Evolutionary conservation across 495 filamentous ascomycete genomes (phyloP), one percentile per base, ranked within the genome.

Genomic region (Penicillium argentinense): DNA sequence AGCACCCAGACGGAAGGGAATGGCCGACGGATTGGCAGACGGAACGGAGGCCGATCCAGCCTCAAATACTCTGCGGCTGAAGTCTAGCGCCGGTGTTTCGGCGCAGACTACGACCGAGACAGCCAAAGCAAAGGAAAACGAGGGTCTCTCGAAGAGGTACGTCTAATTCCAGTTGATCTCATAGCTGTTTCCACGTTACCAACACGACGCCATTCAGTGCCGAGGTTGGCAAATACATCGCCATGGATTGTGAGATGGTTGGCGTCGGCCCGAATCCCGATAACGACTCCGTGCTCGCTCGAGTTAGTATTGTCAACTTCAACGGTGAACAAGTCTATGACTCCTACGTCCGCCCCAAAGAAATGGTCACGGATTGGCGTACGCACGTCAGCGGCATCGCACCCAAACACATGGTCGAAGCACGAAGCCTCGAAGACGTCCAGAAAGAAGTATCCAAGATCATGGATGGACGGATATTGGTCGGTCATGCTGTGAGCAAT

Each of bases 201-300:
- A 38, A 62, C 39, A 17, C 8, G 21, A 2, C 13, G 21, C n/a
- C 11, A 18, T 38, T 11, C 44, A 76, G 73, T 23, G 64, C 59
- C 12, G 80, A 86, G 34, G 60, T 86, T 34, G 91, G 91, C 40
- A 93, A 89, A 76, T 97, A 93, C 59, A 64, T 98, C 33, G 86
- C 89, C 25, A 79, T 98, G 33, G 95, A 98, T 72, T 97, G 93
- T 67, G 93, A 98, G 71, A 98, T 98, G 93, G 92, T 98, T 13
- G 93, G 93, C 28, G 81, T 90, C 9, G 89, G 89, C 2, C 81
- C 85, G 1, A 74, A 78, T 25, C 77, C 76, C 3, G 82, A 85
- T 29, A 63, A 71, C 34, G 80, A 87, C 57, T 85, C 83, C 9
- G 80, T 79, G 3, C 78, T 97, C 23, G 93, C 95, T 3, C 79